Percentiles rank a stretch among this genome's conserved stretches.
phyloP scores from a whole-genome alignment of 2,329 filamentous ascomycete species.

The Alternaria atra region DNA sequence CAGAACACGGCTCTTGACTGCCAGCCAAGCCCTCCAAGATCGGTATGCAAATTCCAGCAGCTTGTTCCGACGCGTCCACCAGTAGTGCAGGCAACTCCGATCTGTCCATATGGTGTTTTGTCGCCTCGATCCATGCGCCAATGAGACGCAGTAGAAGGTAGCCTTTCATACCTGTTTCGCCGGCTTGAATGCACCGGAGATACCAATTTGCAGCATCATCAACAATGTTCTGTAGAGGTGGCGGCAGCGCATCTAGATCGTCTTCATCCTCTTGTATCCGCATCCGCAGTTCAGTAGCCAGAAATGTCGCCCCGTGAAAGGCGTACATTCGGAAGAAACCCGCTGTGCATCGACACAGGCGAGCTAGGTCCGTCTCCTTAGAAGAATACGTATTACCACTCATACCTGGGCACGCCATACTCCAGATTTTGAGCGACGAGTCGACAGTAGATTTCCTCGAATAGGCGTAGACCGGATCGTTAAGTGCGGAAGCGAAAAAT shows the following conservation, averaged over 20 bases:
- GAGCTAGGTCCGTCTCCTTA: slow-evolving; percentile 23
- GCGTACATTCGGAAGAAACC: slow-evolving; percentile 37
- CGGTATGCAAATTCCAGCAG: slow-evolving; percentile 24
- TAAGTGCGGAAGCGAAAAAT: slow-evolving; percentile 31
- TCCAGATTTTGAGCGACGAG: slow-evolving; percentile 41
- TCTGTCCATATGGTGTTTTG: slow-evolving; percentile 19
- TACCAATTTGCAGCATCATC: slow-evolving; percentile 34
- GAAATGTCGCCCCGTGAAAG: slow-evolving; percentile 32
- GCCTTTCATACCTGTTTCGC: slow-evolving; percentile 44
- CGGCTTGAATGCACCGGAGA: slow-evolving; percentile 34
- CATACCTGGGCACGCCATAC: slow-evolving; percentile 16
- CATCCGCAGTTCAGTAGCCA: slow-evolving; percentile 33
- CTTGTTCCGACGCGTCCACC: slow-evolving; percentile 26
- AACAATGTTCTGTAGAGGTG: slow-evolving; percentile 26
- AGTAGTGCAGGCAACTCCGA: slow-evolving; percentile 25
- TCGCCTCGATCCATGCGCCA: slow-evolving; percentile 31
- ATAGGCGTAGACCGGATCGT: slow-evolving; percentile 36
- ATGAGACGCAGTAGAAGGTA: slow-evolving; percentile 35
- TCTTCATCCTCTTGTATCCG: slow-evolving; percentile 40
- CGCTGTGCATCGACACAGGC: slow-evolving; percentile 32
- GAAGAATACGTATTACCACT: neutral
- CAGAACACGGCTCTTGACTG: slow-evolving; percentile 1
- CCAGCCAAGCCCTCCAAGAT: slow-evolving; percentile 31
- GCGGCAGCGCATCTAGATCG: slow-evolving; percentile 24
- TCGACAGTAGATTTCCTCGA: slow-evolving; percentile 39